Base-by-base conservation (phyloP, 2,329 filamentous ascomycete genomes). In the Chaetomiaceae sp. region DNA sequence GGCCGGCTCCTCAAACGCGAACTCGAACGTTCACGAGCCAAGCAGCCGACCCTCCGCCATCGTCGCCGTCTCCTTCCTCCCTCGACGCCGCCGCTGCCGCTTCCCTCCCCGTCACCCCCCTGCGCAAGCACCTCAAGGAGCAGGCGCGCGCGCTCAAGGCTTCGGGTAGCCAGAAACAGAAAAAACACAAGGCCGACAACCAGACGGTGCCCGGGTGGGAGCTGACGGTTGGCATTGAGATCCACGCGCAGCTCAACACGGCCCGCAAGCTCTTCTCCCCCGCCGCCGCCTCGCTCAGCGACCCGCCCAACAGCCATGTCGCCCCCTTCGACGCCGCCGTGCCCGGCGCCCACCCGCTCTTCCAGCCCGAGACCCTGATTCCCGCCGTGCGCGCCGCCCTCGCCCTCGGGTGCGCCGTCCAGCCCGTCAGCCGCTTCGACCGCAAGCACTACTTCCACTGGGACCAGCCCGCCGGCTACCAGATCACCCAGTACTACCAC, bases 371-470 rank as follows among this genome's bases (percentile, higher is more conserved):
- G 50, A 88, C 86, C 0, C 71, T 98, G 10, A 75, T 97, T 30
- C 93, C 93, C 4, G 93, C 93, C n/a, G 63, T 98, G 14, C 82
- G 93, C 50, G 91, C 91, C 15, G 91, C 93, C 0, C 70, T 96
- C 40, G 88, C 89, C 0, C 72, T 98, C 36, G 79, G 84, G 48
- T 97, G 93, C 65, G 69, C 81, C 1, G 76, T 97, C 42, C 85
- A 94, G 61, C 72, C 68, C 1, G 75, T 79, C 56, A 95, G 89
- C 65, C 80, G 79, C 44, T 98, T 96, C 68, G 93, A 98, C 66
- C 78, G 93, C 53, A 98, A 98, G 65, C 93, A 98, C 66, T 98
- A 98, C 68, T 97, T 98, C 67, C 95, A 96, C 72, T 95, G 93
- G 79, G 93, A 98, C 65, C 93, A 98, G 66, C 93, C 93, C 1